These are phyloP conservation scores for Metschnikowia matae DNA, from an alignment of 805 yeast species.

Conservation along the genomic window DNA sequence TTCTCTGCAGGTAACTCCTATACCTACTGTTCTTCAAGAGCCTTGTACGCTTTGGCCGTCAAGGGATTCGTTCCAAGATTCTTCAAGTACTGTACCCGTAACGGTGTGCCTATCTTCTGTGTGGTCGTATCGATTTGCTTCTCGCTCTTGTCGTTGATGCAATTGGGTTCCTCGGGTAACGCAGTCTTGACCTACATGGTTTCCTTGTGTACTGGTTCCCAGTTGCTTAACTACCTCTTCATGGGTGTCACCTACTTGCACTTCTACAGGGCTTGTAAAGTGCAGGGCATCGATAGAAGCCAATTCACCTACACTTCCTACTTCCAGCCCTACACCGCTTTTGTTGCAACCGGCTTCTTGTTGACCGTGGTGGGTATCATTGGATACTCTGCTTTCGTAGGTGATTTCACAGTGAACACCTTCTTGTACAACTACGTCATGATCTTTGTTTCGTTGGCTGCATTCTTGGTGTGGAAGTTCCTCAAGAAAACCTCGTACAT, in stretches of 20 bases:
- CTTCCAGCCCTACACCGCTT: constrained; percentile 41
- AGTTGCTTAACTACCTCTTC: constrained; percentile 18
- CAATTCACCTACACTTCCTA: constrained; percentile 40
- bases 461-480: constrained; percentile 35
- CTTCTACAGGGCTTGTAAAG: constrained; percentile 21
- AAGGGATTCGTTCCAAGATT: constrained; percentile 19
- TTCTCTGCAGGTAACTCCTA: constrained; percentile 21
- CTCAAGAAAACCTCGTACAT: constrained; percentile 34
- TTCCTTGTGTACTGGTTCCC: constrained; percentile 21
- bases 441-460: constrained; percentile 47
- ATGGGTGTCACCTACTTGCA: constrained; percentile 20
- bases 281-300: constrained; percentile 29
- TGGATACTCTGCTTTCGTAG: constrained; percentile 71
- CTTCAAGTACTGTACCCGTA: constrained; percentile 14
- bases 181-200: constrained; percentile 20
- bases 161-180: constrained; percentile 15
- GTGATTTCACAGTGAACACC: constrained; percentile 55
- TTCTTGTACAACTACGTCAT: constrained; percentile 71
- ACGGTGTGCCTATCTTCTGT: constrained; percentile 19
- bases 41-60: constrained; percentile 17
- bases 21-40: constrained; percentile 20
- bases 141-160: constrained; percentile 19
- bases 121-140: constrained; percentile 18
- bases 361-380: constrained; percentile 48
- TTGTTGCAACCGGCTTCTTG: constrained; percentile 27